These are phyloP conservation scores for Pseudogymnoascus destructans DNA, from an alignment of 2,329 filamentous ascomycete genomes.

Conservation along the genomic window DNA sequence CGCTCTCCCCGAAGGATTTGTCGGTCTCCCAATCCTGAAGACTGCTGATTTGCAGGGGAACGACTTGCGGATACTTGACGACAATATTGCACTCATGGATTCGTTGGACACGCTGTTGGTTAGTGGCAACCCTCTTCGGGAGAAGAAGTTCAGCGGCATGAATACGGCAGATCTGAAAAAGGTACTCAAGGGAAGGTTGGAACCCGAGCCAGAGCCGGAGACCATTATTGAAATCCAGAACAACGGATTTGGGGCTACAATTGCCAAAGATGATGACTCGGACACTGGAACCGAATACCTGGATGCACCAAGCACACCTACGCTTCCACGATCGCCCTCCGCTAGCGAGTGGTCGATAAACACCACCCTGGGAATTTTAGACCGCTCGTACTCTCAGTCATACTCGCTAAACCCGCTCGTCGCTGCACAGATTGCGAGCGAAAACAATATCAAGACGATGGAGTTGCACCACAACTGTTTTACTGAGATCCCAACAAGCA, in stretches of 20 bases:
- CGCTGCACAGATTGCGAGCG: conserved; percentile 41
- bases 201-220: conserved; percentile 24
- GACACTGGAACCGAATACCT: conserved; percentile 40
- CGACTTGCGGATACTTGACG: conserved; percentile 61
- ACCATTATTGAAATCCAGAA: conserved; percentile 26
- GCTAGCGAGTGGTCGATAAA: conserved; percentile 30
- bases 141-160: conserved; percentile 75
- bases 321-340: conserved; percentile 29
- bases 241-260: background rate
- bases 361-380: conserved; percentile 44
- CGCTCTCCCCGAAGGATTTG: conserved; percentile 64
- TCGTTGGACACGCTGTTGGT: conserved; percentile 61
- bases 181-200: conserved; percentile 52
- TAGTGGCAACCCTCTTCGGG: conserved; percentile 77
- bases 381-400: conserved; percentile 54
- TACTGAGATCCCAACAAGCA: conserved; percentile 50
- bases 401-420: conserved; percentile 45
- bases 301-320: conserved; percentile 43
- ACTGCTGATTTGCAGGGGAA: conserved; percentile 79
- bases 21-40: conserved; percentile 51
- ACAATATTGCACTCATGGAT: conserved; percentile 69
- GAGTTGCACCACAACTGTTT: conserved; percentile 70
- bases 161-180: conserved; percentile 70
- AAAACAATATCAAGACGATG: conserved; percentile 41
- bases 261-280: conserved; percentile 27